These are phyloP conservation scores for Pyricularia pennisetigena DNA, from an alignment of 2,329 filamentous ascomycete species.

Conservation along the genomic window DNA sequence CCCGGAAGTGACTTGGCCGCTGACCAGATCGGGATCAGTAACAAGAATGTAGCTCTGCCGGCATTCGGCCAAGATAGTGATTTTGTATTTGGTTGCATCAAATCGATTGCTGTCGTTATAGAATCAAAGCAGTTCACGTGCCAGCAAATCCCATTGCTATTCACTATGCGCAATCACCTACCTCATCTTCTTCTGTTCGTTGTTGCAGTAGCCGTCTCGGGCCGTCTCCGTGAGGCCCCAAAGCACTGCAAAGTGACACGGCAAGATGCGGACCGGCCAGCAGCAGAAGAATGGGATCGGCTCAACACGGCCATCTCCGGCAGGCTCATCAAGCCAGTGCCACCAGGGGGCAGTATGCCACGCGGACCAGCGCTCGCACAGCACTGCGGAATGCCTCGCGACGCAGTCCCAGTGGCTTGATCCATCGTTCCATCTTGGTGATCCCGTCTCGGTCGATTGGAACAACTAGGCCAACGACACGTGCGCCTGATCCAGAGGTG, in stretches of 20 bases:
- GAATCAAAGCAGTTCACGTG: neutral
- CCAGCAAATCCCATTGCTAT: neutral
- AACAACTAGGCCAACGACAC: conserved; percentile 39
- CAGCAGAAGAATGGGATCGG: neutral
- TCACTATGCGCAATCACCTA: neutral
- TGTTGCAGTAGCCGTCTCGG: neutral
- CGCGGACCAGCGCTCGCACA: neutral
- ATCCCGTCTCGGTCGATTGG: conserved; percentile 25
- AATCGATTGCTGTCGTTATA: neutral
- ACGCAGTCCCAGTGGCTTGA: conserved; percentile 12
- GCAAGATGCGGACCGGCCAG: neutral
- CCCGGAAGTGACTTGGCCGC: neutral
- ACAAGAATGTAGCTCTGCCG: neutral
- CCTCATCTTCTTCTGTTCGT: neutral
- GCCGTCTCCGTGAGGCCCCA: neutral
- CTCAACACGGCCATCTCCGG: neutral
- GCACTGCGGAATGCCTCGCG: neutral
- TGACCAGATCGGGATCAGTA: neutral
- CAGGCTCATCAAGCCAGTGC: neutral
- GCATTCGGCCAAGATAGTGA: neutral
- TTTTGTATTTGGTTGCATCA: neutral
- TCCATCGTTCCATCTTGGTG: conserved; percentile 22
- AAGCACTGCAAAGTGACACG: neutral
- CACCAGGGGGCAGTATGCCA: conserved; percentile 4
- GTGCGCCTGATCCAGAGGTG: conserved; percentile 28